These are phyloP conservation scores for Byssoonygena ceratinophila DNA, from an alignment of 2,329 filamentous ascomycete species.

Conservation along the genomic window DNA sequence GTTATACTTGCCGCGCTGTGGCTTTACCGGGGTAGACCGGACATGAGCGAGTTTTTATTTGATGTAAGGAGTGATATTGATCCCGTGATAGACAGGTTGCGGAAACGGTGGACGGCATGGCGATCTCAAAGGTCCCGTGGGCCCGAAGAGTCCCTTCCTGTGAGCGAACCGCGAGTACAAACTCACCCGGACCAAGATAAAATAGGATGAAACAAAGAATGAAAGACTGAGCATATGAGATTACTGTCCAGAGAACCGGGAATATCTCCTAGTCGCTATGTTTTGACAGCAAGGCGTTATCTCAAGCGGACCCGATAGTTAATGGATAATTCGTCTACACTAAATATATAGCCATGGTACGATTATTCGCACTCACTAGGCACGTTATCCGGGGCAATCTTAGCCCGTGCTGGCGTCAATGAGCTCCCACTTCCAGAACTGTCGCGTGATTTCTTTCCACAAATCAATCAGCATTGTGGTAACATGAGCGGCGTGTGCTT, in stretches of 20 bases:
- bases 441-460: slow-evolving; percentile 29
- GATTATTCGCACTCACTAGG: neutral
- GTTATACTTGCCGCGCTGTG: neutral
- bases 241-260: neutral
- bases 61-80: neutral
- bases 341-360: neutral
- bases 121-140: neutral
- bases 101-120: neutral
- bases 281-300: neutral
- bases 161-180: neutral
- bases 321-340: neutral
- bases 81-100: neutral
- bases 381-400: neutral
- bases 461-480: slow-evolving; percentile 27
- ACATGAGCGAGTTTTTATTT: neutral
- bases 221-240: neutral
- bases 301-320: neutral
- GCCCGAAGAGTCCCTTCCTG: neutral
- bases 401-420: slow-evolving; percentile 1
- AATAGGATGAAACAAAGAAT: neutral
- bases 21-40: neutral
- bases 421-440: slow-evolving; percentile 25
- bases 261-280: no score
- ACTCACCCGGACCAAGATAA: neutral
- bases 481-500: slow-evolving; percentile 23